Evolutionary conservation across 2,329 filamentous ascomycete species (phyloP).

Genomic region (Apiospora marii): DNA sequence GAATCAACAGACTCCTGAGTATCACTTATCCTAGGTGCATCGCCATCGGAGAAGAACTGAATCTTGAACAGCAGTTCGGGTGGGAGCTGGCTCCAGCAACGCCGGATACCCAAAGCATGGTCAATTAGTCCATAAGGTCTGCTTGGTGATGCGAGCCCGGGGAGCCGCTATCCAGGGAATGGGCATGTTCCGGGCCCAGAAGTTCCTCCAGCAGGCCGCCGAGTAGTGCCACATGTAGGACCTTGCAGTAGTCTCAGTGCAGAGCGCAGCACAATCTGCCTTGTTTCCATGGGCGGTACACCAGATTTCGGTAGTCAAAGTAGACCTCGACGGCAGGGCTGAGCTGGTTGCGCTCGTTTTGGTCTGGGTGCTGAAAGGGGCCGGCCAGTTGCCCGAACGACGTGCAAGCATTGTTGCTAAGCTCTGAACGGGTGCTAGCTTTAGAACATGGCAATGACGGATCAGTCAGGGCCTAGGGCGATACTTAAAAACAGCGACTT

Average conservation of each 20-base stretch:
- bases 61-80: neutral
- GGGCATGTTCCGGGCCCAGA: neutral
- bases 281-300: neutral
- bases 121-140: neutral
- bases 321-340: neutral
- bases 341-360: neutral
- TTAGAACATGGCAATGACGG: neutral
- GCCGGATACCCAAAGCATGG: neutral
- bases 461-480: neutral
- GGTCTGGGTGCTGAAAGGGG: neutral
- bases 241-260: neutral
- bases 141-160: neutral
- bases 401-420: neutral
- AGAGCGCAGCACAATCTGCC: neutral
- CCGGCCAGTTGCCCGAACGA: neutral
- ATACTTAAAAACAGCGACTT: neutral
- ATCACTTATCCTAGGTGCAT: neutral
- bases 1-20: neutral
- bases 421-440: neutral
- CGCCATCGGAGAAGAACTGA: neutral
- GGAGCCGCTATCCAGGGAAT: neutral
- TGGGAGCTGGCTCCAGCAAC: neutral
- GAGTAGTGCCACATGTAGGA: neutral
- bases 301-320: neutral
- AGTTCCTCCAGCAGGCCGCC: neutral